Evolutionary conservation across 2,329 filamentous ascomycete species (phyloP).

Genomic region (Microdochium nivale): DNA sequence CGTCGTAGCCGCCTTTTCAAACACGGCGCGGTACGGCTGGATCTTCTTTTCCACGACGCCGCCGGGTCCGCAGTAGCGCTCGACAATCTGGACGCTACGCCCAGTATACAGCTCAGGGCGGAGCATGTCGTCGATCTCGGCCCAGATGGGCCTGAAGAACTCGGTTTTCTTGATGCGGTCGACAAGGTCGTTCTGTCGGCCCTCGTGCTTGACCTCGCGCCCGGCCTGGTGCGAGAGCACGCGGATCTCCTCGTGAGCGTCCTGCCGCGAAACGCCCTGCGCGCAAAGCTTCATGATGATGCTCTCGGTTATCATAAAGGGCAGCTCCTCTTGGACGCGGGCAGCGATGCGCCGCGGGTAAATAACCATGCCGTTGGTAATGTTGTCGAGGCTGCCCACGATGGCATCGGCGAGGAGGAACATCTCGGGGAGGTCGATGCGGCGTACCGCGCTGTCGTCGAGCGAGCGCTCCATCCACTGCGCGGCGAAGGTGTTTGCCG

Average conservation of each 20-base stretch:
- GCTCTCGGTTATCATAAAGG: slow-evolving; percentile 64
- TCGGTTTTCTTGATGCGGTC: slow-evolving; percentile 60
- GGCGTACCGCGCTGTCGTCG: slow-evolving; percentile 65
- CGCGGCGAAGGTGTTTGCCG: slow-evolving; percentile 56
- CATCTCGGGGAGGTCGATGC: slow-evolving; percentile 56
- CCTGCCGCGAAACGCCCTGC: slow-evolving; percentile 16
- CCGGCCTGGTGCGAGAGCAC: slow-evolving; percentile 69
- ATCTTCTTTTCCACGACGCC: slow-evolving; percentile 29
- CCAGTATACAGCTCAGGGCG: slow-evolving; percentile 44
- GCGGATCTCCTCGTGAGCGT: slow-evolving; percentile 73
- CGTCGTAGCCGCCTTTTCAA: background rate
- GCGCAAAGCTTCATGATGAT: slow-evolving; percentile 15
- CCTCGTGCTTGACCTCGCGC: slow-evolving; percentile 44
- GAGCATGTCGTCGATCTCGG: slow-evolving; percentile 56
- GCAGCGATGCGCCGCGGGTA: slow-evolving; percentile 66
- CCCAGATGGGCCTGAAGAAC: slow-evolving; percentile 66
- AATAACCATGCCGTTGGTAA: slow-evolving; percentile 62
- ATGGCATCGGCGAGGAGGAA: slow-evolving; percentile 61
- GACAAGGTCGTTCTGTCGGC: slow-evolving; percentile 70
- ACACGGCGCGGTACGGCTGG: slow-evolving; percentile 19
- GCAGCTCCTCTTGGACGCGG: slow-evolving; percentile 44
- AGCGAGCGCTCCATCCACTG: slow-evolving; percentile 76
- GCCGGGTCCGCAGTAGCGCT: slow-evolving; percentile 31
- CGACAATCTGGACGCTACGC: slow-evolving; percentile 34
- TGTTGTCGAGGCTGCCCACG: slow-evolving; percentile 58